phyloP scores from a whole-genome alignment of 2,329 filamentous ascomycete species.

The Aspergillus sp. region DNA sequence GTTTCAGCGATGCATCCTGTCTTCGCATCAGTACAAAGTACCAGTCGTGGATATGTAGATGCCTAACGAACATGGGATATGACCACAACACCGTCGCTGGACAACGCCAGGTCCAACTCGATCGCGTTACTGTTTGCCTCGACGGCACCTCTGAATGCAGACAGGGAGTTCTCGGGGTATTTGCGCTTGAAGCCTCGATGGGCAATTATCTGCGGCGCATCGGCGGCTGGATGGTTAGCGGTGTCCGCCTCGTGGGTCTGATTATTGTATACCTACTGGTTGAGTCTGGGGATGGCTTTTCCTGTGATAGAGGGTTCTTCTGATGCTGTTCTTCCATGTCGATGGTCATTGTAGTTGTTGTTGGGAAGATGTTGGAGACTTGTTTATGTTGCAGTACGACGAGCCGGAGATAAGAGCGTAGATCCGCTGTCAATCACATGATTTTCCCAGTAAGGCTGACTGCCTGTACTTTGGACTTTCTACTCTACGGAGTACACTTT shows the following conservation, averaged over 20 bases:
- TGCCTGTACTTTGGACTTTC: too few relatives aligned
- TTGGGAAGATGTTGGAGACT: neutral
- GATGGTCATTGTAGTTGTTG: neutral
- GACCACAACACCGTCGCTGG: conserved; percentile 75
- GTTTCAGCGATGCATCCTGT: conserved; percentile 66
- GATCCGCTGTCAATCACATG: too few relatives aligned
- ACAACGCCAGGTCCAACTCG: conserved; percentile 82
- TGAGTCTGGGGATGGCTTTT: neutral
- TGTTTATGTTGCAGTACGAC: too few relatives aligned
- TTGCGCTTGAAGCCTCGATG: conserved; percentile 55
- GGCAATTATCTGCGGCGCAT: conserved; percentile 28
- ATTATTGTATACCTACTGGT: neutral
- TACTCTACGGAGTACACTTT: too few relatives aligned
- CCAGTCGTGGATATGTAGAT: neutral
- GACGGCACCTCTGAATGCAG: conserved; percentile 67
- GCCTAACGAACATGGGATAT: conserved; percentile 62
- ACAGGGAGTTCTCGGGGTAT: conserved; percentile 81
- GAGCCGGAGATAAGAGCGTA: too few relatives aligned
- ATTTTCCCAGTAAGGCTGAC: too few relatives aligned
- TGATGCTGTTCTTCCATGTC: neutral
- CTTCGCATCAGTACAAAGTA: neutral
- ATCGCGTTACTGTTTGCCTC: conserved; percentile 69
- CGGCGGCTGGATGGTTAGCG: neutral
- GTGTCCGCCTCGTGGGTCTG: neutral
- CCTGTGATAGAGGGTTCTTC: neutral